A percentile compares a stretch with the other conserved stretches of the same genome.
phyloP scores from a whole-genome alignment of 1,139 yeast genomes.

The Saccharomycopsis phalli region DNA sequence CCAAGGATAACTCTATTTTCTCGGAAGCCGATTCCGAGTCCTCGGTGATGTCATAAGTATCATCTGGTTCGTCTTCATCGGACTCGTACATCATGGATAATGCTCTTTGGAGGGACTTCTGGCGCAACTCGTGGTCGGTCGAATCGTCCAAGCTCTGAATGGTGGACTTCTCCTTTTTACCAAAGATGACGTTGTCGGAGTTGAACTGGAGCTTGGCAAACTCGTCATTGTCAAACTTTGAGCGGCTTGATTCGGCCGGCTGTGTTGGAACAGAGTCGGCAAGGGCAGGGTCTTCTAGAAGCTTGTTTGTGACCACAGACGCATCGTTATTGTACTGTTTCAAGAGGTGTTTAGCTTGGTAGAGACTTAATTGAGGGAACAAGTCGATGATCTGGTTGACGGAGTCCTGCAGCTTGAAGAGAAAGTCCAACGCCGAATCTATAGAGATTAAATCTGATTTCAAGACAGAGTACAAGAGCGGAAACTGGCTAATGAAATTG shows the following conservation, averaged over 20 bases:
- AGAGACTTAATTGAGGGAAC: conserved; percentile 45
- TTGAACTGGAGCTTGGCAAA: conserved; percentile 26
- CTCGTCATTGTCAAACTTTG: conserved; percentile 30
- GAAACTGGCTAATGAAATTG: conserved; percentile 7
- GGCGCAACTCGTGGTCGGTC: conserved; percentile 37
- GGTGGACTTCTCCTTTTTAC: conserved; percentile 26
- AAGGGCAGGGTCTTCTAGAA: conserved; percentile 53
- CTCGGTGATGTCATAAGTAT: conserved; percentile 43
- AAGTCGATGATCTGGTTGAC: conserved; percentile 42
- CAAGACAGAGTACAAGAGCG: conserved; percentile 8
- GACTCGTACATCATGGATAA: conserved; percentile 56
- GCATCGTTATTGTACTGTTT: conserved; percentile 41
- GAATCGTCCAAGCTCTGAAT: conserved; percentile 20
- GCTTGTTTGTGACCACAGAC: conserved; percentile 47
- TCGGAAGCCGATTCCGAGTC: conserved; percentile 20
- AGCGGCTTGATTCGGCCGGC: conserved; percentile 20
- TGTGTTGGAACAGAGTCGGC: conserved; percentile 25
- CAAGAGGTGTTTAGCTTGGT: conserved; percentile 41
- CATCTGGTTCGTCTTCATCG: conserved; percentile 77
- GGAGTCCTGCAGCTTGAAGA: not conserved
- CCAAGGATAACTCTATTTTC: conserved; percentile 44
- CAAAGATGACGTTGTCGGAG: conserved; percentile 22
- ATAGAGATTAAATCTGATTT: conserved; percentile 9
- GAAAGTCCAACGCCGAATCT: no score
- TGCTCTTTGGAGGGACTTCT: conserved; percentile 55